Percentiles rank a stretch among this genome's conserved stretches.
Conservation (phyloP, 2,329 filamentous ascomycete genomes). For the Penicillium brevicompactum region DNA sequence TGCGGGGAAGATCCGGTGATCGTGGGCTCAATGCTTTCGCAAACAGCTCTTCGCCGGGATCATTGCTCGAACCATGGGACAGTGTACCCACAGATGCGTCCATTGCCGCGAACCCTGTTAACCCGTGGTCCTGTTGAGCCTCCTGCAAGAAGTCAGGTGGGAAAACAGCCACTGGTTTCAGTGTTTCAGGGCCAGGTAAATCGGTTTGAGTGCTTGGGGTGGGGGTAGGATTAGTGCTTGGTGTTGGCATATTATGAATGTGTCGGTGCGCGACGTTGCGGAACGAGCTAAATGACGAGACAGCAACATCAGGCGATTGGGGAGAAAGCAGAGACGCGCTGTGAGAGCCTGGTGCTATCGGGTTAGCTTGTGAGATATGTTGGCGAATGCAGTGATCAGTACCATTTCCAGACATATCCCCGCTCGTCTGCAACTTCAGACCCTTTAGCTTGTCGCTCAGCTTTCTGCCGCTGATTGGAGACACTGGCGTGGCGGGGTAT, state of each 20-base stretch:
- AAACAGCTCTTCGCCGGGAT: constrained; percentile 79
- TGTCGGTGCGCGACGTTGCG: constrained; percentile 43
- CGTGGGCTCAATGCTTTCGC: constrained; percentile 83
- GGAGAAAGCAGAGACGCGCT: constrained; percentile 59
- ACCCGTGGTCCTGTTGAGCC: constrained; percentile 31
- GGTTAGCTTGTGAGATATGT: constrained; percentile 6
- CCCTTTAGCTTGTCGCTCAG: constrained; percentile 79
- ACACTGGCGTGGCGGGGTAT: constrained; percentile 58
- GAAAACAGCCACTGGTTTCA: constrained; percentile 39
- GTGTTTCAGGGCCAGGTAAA: constrained; percentile 14
- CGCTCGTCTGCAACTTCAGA: constrained; percentile 73
- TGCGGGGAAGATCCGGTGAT: constrained; percentile 81
- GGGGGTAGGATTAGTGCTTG: constrained; percentile 29
- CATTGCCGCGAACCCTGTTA: constrained; percentile 24
- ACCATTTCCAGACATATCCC: constrained; percentile 58
- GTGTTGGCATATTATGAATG: constrained; percentile 19
- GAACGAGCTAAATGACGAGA: constrained; percentile 64
- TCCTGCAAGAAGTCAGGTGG: constrained; percentile 43
- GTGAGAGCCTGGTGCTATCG: constrained; percentile 20
- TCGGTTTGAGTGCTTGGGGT: constrained; percentile 16
- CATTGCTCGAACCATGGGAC: constrained; percentile 40
- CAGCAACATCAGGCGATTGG: constrained; percentile 63
- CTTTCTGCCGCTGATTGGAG: constrained; percentile 66
- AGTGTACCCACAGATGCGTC: constrained; percentile 32
- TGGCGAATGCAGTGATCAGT: constrained; percentile 48